Evolutionary conservation across 352 stramenopile genomes (phyloP).

Genomic region (Phytopythium vexans): DNA sequence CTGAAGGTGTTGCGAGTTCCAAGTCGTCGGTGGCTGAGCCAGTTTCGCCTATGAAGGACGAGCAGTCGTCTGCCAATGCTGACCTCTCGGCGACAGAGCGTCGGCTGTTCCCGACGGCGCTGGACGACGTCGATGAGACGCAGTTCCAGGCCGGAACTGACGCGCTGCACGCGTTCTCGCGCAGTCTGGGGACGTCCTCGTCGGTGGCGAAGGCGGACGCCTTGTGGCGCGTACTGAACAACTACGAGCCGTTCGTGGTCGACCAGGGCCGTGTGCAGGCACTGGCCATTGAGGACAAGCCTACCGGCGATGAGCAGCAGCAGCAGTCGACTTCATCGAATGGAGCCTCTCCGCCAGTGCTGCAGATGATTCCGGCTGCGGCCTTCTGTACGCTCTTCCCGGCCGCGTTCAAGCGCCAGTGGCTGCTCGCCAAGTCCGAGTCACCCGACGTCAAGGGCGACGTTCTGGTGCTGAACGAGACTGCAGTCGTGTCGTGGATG

Average conservation of each 20-base stretch:
- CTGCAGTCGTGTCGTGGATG: constrained; percentile 12
- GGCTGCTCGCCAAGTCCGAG: neutral
- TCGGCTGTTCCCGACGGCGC: constrained; percentile 1
- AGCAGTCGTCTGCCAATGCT: no score
- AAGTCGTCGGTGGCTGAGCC: no score
- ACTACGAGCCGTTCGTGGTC: constrained; percentile 27
- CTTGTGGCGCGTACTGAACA: constrained; percentile 23
- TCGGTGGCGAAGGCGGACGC: constrained; percentile 16
- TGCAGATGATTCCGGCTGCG: constrained; percentile 37
- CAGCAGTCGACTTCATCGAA: no score
- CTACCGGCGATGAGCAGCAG: neutral
- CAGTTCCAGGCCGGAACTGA: constrained; percentile 7
- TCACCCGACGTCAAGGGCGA: neutral
- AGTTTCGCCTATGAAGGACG: no score
- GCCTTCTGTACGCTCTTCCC: constrained; percentile 21
- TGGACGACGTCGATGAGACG: constrained; percentile 2
- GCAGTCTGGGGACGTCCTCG: constrained; percentile 10
- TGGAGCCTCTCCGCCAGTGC: constrained; percentile 1
- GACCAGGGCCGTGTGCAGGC: constrained; percentile 6
- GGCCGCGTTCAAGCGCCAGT: neutral
- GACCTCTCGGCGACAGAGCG: no score
- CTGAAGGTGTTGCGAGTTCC: no score
- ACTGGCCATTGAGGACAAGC: constrained; percentile 5
- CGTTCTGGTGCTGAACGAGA: constrained; percentile 31
- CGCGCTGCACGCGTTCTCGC: constrained; percentile 21